phyloP scores from a whole-genome alignment of 164 flowering plant genomes.

The Kalanchoe fedtschenkoi region DNA sequence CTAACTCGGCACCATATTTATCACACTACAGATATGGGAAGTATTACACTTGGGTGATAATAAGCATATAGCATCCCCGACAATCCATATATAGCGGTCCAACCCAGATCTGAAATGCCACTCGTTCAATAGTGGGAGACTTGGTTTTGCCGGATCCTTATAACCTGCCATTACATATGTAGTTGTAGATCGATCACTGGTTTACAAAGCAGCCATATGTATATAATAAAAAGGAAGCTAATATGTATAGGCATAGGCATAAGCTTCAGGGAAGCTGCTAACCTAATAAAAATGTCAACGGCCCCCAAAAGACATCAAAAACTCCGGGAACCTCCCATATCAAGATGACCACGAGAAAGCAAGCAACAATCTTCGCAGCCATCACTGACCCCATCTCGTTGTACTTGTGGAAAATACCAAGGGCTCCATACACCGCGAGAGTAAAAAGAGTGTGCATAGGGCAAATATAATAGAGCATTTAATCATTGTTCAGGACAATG shows the following conservation, averaged over 20 bases:
- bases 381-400: slow-evolving; percentile 84
- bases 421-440: slow-evolving; percentile 93
- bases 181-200: background rate
- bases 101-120: slow-evolving; percentile 99
- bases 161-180: slow-evolving; percentile 42
- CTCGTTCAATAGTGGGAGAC: slow-evolving; percentile 76
- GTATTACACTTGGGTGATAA: slow-evolving; percentile 79
- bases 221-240: no score
- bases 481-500: slow-evolving; percentile 83
- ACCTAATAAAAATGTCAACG: slow-evolving; percentile 73
- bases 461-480: slow-evolving; percentile 88
- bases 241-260: background rate
- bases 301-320: slow-evolving; percentile 76
- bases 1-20: background rate
- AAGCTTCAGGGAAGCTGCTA: slow-evolving; percentile 15
- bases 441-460: slow-evolving; percentile 99
- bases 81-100: slow-evolving; percentile 96
- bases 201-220: background rate
- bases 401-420: slow-evolving; percentile 72
- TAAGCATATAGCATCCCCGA: slow-evolving; percentile 98
- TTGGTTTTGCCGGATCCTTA: slow-evolving; percentile 75
- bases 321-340: slow-evolving; percentile 96
- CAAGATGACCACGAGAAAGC: slow-evolving; percentile 80
- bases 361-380: slow-evolving; percentile 56
- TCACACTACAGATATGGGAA: slow-evolving; percentile 4